Conservation (phyloP, 768 basidiomycete species). For the Phanerochaete carnosa region DNA sequence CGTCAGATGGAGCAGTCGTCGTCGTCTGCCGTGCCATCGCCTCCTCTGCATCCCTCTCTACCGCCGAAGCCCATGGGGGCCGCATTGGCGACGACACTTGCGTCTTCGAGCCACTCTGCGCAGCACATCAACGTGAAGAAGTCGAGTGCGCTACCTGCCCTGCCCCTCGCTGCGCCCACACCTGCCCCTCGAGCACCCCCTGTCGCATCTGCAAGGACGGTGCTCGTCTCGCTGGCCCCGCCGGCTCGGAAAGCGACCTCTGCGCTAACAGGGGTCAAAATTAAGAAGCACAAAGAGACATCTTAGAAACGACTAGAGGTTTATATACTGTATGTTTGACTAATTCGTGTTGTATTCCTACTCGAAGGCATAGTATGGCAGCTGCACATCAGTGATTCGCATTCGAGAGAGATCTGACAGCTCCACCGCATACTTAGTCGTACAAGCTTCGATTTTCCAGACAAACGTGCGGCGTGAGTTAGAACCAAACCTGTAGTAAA, state of each 20-base stretch:
- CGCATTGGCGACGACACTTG: background rate
- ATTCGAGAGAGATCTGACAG: no score
- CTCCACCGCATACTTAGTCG: no score
- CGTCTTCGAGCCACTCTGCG: background rate
- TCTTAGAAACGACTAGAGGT: background rate
- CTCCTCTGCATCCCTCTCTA: constrained; percentile 19
- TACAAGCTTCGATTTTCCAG: no score
- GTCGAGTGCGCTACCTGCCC: constrained; percentile 2
- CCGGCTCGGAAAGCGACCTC: constrained; percentile 6
- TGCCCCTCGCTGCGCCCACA: constrained; percentile 5
- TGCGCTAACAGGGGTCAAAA: constrained; percentile 24
- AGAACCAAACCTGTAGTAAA: no score
- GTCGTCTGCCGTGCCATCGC: constrained; percentile 6
- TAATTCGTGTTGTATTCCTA: no score
- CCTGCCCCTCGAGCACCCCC: constrained; percentile 6
- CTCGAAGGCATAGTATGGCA: no score
- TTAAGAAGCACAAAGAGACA: constrained; percentile 22
- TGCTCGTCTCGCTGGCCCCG: background rate
- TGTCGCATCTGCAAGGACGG: constrained; percentile 10
- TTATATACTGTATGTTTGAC: no score
- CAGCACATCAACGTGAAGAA: background rate
- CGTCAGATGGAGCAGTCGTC: constrained; percentile 34
- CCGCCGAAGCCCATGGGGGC: constrained; percentile 29
- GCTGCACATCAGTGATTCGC: no score
- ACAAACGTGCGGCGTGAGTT: no score